Evolutionary conservation across 2,329 filamentous ascomycete species (phyloP).

Genomic region (Passalora sequoiae): DNA sequence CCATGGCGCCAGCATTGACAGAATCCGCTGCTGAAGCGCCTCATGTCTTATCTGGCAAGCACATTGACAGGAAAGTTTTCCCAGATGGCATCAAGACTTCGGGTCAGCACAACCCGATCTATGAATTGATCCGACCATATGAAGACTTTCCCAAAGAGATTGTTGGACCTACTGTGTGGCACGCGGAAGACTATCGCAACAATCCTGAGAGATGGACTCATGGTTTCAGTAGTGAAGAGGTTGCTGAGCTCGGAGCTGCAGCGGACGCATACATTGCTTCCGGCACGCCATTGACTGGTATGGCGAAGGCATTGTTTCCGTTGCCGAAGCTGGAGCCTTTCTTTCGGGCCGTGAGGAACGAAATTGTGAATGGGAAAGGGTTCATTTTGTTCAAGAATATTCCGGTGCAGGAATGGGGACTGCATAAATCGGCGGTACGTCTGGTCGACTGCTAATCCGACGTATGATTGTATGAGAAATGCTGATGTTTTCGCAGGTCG

Average conservation of each 20-base stretch:
- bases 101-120: slow-evolving; percentile 67
- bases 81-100: slow-evolving; percentile 63
- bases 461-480: not conserved
- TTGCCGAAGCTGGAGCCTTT: slow-evolving; percentile 54
- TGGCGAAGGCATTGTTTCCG: slow-evolving; percentile 59
- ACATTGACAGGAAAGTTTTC: slow-evolving; percentile 48
- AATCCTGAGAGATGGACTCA: slow-evolving; percentile 68
- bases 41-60: slow-evolving; percentile 23
- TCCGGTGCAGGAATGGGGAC: slow-evolving; percentile 69
- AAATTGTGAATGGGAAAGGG: slow-evolving; percentile 74
- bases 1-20: slow-evolving; percentile 20
- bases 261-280: slow-evolving; percentile 64
- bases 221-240: slow-evolving; percentile 59
- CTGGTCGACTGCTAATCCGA: not conserved
- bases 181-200: slow-evolving; percentile 57
- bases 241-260: slow-evolving; percentile 61
- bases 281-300: slow-evolving; percentile 64
- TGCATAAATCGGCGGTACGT: slow-evolving; percentile 66
- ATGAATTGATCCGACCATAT: slow-evolving; percentile 60
- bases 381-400: slow-evolving; percentile 87
- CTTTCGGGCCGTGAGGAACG: slow-evolving; percentile 55
- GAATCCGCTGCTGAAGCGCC: slow-evolving; percentile 9
- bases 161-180: slow-evolving; percentile 67
- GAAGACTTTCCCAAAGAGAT: slow-evolving; percentile 66
- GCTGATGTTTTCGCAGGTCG: slow-evolving; percentile 32